phyloP scores from a whole-genome alignment of 768 basidiomycete genomes.

The Mycena rosella region DNA sequence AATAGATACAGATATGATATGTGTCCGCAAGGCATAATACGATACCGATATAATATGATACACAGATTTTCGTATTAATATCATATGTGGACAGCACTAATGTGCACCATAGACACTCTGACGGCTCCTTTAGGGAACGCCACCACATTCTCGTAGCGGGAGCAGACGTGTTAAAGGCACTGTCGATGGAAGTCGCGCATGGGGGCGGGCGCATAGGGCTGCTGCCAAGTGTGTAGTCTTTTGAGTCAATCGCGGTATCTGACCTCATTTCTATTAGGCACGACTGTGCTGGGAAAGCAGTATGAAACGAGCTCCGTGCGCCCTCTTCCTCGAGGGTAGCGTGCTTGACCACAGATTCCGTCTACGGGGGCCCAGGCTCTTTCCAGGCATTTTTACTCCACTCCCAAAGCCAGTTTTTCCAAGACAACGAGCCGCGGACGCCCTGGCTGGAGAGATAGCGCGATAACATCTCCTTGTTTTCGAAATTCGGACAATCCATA shows the following conservation, averaged over 20 bases:
- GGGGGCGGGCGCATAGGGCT: slow-evolving; percentile 32
- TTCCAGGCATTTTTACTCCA: slow-evolving; percentile 18
- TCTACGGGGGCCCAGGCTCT: slow-evolving; percentile 35
- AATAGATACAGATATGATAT: too few species aligned
- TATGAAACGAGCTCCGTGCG: slow-evolving; percentile 31
- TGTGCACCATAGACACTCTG: too few species aligned
- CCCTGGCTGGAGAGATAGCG: not conserved
- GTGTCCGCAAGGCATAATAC: too few species aligned
- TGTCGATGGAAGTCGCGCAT: slow-evolving; percentile 27
- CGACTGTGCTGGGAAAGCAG: slow-evolving; percentile 20
- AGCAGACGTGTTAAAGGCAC: slow-evolving; percentile 22
- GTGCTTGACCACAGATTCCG: slow-evolving; percentile 22
- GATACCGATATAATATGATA: too few species aligned
- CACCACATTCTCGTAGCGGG: slow-evolving; percentile 23
- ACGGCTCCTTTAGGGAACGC: slow-evolving; percentile 23
- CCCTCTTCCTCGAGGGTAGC: too few species aligned
- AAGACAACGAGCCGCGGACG: not conserved
- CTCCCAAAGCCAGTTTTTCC: slow-evolving; percentile 19
- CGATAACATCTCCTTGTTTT: not conserved
- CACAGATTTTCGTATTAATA: too few species aligned
- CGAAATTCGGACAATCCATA: not conserved
- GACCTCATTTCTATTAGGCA: slow-evolving; percentile 4
- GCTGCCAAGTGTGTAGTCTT: slow-evolving; percentile 25
- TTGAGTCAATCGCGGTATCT: too few species aligned
- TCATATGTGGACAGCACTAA: too few species aligned